Percentiles rank a stretch among this genome's conserved stretches.
These are phyloP conservation scores for Viola odorata DNA, from an alignment of 345 rosid genomes.

Conservation along the genomic window DNA sequence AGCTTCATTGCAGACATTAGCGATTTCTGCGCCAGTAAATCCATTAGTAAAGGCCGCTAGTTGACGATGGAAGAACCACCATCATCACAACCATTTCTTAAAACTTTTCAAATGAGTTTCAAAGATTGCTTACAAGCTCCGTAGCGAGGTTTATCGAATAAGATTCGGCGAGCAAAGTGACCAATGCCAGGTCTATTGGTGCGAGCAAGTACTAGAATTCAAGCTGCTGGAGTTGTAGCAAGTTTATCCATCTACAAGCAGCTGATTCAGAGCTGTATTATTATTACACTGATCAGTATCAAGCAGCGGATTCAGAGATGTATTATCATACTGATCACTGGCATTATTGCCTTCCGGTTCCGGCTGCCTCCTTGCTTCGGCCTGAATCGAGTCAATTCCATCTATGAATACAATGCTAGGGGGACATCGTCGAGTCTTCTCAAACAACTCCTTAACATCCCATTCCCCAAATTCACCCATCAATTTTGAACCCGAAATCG, in stretches of 20 bases:
- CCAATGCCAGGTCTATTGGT: constrained; percentile 97
- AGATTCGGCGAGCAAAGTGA: constrained; percentile 81
- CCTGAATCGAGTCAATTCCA: constrained; percentile 97
- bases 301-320: no score
- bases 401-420: constrained; percentile 93
- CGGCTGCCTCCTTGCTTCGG: constrained; percentile 91
- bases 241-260: constrained; percentile 97
- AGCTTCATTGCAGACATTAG: constrained; percentile 93
- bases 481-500: constrained; percentile 95
- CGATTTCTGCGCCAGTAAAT: constrained; percentile 96
- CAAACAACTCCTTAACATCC: constrained; percentile 86
- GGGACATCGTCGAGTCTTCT: constrained; percentile 85
- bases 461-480: constrained; percentile 99
- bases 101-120: constrained; percentile 62
- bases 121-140: constrained; percentile 89
- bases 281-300: no score
- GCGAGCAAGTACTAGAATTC: constrained; percentile 94
- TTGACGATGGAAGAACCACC: constrained; percentile 69
- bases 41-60: constrained; percentile 96
- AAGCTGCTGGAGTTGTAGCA: constrained; percentile 88
- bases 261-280: constrained; percentile 74
- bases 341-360: constrained; percentile 75
- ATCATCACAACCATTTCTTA: constrained; percentile 74
- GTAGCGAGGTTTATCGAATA: constrained; percentile 84
- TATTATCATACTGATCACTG: constrained; percentile 97